A percentile compares a stretch with the other conserved stretches of the same genome.
These are phyloP conservation scores for Heracleum sosnowskyi DNA, from an alignment of 129 eudicot species.

Conservation along the genomic window DNA sequence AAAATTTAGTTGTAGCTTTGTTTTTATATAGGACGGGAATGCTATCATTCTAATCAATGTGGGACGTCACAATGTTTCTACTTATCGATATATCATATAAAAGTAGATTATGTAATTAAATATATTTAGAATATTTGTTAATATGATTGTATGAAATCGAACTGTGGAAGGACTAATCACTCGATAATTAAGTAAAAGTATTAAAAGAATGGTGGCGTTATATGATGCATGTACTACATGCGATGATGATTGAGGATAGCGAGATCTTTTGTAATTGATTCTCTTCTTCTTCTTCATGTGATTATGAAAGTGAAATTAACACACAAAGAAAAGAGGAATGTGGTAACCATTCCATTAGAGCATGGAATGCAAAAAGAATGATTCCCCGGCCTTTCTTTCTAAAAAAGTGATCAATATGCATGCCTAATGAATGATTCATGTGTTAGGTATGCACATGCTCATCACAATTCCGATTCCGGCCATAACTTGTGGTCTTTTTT, in stretches of 20 bases:
- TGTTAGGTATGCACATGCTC: slow-evolving; percentile 28
- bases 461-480: slow-evolving; percentile 11
- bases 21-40: too few species aligned
- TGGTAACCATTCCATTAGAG: not conserved
- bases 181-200: too few species aligned
- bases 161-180: not conserved
- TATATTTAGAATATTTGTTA: too few species aligned
- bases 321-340: not conserved
- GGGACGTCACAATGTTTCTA: too few species aligned
- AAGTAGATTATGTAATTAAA: too few species aligned
- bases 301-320: not conserved
- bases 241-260: not conserved
- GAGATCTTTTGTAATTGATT: slow-evolving; percentile 9
- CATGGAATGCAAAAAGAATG: slow-evolving; percentile 18
- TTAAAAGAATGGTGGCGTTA: not conserved
- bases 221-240: not conserved
- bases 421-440: slow-evolving; percentile 25
- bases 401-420: slow-evolving; percentile 10
- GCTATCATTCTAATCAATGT: too few species aligned
- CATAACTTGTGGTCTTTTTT: not conserved
- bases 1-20: too few species aligned
- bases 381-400: not conserved
- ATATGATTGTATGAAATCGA: not conserved
- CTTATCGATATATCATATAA: too few species aligned
- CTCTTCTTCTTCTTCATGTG: not conserved